Conservation (phyloP, 768 basidiomycete species). For the Saitozyma sp. region DNA sequence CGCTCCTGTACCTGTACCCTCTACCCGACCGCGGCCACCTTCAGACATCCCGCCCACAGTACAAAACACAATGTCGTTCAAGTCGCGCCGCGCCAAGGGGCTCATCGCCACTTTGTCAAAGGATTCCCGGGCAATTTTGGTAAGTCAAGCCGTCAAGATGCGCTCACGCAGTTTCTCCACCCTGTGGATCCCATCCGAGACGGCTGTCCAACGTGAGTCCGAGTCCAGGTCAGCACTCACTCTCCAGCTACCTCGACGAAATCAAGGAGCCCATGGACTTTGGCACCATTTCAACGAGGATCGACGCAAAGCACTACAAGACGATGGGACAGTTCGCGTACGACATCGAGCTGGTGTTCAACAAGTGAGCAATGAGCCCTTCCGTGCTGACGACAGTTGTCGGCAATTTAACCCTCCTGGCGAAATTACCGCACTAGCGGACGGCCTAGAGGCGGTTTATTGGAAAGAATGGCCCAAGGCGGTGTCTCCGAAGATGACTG, state of each 20-base stretch:
- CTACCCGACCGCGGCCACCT: constrained; percentile 12
- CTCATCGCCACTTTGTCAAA: constrained; percentile 27
- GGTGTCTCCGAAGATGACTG: constrained; percentile 69
- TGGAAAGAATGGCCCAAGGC: constrained; percentile 83
- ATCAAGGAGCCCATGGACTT: constrained; percentile 93
- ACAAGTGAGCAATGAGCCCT: constrained; percentile 58
- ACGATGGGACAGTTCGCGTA: constrained; percentile 78
- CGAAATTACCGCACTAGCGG: constrained; percentile 66
- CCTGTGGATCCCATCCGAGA: constrained; percentile 81
- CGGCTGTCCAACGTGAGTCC: constrained; percentile 84
- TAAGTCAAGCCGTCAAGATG: constrained; percentile 14
- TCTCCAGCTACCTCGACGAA: constrained; percentile 79
- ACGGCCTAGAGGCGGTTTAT: constrained; percentile 70
- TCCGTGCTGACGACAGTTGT: constrained; percentile 56
- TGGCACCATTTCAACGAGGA: constrained; percentile 70
- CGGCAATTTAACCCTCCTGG: constrained; percentile 87
- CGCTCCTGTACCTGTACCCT: neutral
- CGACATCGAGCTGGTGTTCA: constrained; percentile 79
- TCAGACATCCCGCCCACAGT: constrained; percentile 24
- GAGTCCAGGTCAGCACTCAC: neutral
- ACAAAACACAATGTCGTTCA: constrained; percentile 17
- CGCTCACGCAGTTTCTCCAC: constrained; percentile 59
- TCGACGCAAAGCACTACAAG: constrained; percentile 67
- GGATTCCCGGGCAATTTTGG: constrained; percentile 23
- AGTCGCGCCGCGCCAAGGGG: constrained; percentile 33